phyloP scores from a whole-genome alignment of 2,329 filamentous ascomycete species.

The Cytospora leucostoma region DNA sequence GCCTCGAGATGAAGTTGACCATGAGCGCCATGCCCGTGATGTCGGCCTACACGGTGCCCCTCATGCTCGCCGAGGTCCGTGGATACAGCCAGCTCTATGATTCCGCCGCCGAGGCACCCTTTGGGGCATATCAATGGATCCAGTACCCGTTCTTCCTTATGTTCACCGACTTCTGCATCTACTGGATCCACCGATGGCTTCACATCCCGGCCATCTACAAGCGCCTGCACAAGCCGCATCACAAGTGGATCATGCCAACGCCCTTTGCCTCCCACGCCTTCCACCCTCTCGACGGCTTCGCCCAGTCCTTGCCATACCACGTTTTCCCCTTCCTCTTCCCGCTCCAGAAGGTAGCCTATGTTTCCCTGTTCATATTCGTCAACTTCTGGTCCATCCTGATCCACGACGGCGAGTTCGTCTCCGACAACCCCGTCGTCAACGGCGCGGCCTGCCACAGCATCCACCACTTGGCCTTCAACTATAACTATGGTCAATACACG shows the following conservation, averaged over 20 bases:
- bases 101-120: conserved; percentile 71
- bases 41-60: conserved; percentile 76
- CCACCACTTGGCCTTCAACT: conserved; percentile 86
- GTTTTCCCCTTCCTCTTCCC: conserved; percentile 91
- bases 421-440: conserved; percentile 89
- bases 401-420: conserved; percentile 91
- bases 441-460: conserved; percentile 91
- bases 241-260: conserved; percentile 99
- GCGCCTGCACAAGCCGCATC: conserved; percentile 90
- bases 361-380: conserved; percentile 85
- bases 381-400: conserved; percentile 98
- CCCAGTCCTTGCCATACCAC: conserved; percentile 89
- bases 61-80: conserved; percentile 80
- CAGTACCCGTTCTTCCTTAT: conserved; percentile 88
- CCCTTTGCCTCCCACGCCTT: conserved; percentile 92
- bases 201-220: conserved; percentile 85
- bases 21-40: conserved; percentile 77
- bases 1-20: conserved; percentile 81
- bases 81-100: conserved; percentile 90
- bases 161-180: conserved; percentile 89
- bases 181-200: conserved; percentile 85
- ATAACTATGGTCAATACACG: conserved; percentile 94
- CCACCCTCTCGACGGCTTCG: conserved; percentile 89
- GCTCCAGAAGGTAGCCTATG: conserved; percentile 85
- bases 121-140: conserved; percentile 72